A percentile compares a stretch with the other conserved stretches of the same genome.
These are phyloP conservation scores for Botrytis cinerea DNA, from an alignment of 2,329 filamentous ascomycete genomes.

Conservation along the genomic window DNA sequence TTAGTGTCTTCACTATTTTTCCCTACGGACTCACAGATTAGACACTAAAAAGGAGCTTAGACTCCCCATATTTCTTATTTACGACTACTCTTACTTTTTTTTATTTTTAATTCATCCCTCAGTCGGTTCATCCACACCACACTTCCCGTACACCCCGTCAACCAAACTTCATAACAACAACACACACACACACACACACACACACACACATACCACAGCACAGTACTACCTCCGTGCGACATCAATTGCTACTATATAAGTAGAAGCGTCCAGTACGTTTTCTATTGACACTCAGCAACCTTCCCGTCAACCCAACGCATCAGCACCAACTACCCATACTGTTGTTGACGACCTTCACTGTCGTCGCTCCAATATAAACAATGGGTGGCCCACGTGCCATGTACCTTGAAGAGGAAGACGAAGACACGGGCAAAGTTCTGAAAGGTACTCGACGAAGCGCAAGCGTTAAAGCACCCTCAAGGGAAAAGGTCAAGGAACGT, in stretches of 20 bases:
- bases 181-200: neutral
- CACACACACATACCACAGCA: neutral
- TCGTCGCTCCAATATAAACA: conserved; percentile 21
- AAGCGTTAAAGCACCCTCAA: conserved; percentile 26
- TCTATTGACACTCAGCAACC: neutral
- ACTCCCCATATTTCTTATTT: conserved; percentile 15
- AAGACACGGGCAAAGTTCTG: conserved; percentile 31
- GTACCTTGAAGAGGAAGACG: conserved; percentile 38
- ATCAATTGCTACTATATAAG: conserved; percentile 22
- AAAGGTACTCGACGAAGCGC: conserved; percentile 35
- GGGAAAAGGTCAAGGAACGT: conserved; percentile 28
- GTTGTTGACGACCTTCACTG: conserved; percentile 21
- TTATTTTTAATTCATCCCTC: conserved; percentile 11
- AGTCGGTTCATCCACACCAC: conserved; percentile 4
- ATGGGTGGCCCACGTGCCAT: conserved; percentile 33
- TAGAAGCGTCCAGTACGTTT: conserved; percentile 15
- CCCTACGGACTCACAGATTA: conserved; percentile 1
- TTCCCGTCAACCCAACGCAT: neutral
- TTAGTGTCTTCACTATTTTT: conserved; percentile 5
- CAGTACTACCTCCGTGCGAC: conserved; percentile 14
- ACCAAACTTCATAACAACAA: conserved; percentile 6
- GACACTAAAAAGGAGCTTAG: conserved; percentile 17
- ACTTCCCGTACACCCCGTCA: conserved; percentile 18
- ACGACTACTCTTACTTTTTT: conserved; percentile 5
- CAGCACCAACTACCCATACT: neutral